Evolutionary conservation across 2,329 filamentous ascomycete genomes (phyloP).

Genomic region (Rhinocladiella mackenziei): DNA sequence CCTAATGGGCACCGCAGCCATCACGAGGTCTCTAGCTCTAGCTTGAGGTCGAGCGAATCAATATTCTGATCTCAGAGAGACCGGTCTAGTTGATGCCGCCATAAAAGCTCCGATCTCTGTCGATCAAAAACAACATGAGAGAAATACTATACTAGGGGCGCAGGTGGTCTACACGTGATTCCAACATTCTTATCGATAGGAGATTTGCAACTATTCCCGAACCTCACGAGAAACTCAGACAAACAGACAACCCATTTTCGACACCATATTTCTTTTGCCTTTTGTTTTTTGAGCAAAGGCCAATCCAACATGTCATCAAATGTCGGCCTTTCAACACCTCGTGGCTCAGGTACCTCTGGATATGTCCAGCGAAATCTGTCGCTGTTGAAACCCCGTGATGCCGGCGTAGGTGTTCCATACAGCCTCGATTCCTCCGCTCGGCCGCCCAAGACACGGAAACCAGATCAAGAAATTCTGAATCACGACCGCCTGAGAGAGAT

Average conservation of each 20-base stretch:
- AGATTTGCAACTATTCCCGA: neutral
- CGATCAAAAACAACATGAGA: no score
- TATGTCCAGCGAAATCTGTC: slow-evolving; percentile 97
- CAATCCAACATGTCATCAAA: slow-evolving; percentile 75
- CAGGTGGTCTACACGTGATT: no score
- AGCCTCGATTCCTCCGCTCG: slow-evolving; percentile 29
- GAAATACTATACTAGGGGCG: no score
- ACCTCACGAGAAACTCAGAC: neutral
- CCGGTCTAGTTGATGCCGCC: no score
- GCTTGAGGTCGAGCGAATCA: no score
- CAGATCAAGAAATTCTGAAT: slow-evolving; percentile 87
- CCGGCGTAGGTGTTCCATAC: slow-evolving; percentile 65
- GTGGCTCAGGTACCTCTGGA: slow-evolving; percentile 92
- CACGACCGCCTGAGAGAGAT: slow-evolving; percentile 89
- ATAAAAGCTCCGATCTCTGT: no score
- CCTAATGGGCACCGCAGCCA: no score
- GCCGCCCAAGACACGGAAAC: slow-evolving; percentile 63
- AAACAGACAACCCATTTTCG: neutral
- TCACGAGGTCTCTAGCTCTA: no score
- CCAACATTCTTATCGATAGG: slow-evolving; percentile 16
- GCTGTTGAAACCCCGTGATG: slow-evolving; percentile 77
- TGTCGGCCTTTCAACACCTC: slow-evolving; percentile 89
- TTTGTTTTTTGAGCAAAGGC: neutral
- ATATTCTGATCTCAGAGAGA: no score
- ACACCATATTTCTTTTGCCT: neutral